Conservation (phyloP, 768 basidiomycete species). For the Gloeostereum incarnatum region DNA sequence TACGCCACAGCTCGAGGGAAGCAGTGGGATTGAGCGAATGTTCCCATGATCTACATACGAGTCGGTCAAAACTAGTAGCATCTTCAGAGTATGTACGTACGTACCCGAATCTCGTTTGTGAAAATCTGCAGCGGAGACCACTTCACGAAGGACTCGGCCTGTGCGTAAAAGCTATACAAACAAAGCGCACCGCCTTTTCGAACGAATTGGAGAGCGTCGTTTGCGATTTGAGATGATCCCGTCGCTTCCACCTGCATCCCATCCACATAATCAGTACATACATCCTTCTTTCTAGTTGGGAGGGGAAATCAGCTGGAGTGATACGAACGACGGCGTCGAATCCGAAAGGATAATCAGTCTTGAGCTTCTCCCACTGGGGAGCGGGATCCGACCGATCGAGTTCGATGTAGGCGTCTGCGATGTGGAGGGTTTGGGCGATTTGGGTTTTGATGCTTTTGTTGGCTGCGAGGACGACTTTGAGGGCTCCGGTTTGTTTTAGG, state of each 20-base stretch:
- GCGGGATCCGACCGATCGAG: constrained; percentile 25
- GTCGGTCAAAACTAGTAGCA: neutral
- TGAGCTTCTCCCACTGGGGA: constrained; percentile 28
- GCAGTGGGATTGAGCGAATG: constrained; percentile 49
- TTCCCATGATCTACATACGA: constrained; percentile 35
- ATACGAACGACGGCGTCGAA: constrained; percentile 30
- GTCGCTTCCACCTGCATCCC: constrained; percentile 30
- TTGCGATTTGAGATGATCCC: constrained; percentile 28
- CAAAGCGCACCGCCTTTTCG: constrained; percentile 28
- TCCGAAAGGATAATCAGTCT: constrained; percentile 31
- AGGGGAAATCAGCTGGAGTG: neutral
- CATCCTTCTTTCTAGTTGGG: too few species aligned
- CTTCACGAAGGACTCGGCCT: neutral
- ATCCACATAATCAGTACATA: too few species aligned
- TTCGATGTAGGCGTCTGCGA: constrained; percentile 29
- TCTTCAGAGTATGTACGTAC: neutral
- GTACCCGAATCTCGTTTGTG: neutral
- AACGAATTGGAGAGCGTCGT: constrained; percentile 33
- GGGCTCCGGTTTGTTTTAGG: constrained; percentile 18
- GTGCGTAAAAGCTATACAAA: neutral
- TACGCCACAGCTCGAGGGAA: constrained; percentile 52
- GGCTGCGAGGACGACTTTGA: constrained; percentile 17
- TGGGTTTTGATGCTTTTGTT: constrained; percentile 34
- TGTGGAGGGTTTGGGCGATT: constrained; percentile 26
- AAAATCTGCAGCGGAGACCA: neutral